Evolutionary conservation across 257 asterid genomes (phyloP).

Genomic region (Fraxinus excelsior): DNA sequence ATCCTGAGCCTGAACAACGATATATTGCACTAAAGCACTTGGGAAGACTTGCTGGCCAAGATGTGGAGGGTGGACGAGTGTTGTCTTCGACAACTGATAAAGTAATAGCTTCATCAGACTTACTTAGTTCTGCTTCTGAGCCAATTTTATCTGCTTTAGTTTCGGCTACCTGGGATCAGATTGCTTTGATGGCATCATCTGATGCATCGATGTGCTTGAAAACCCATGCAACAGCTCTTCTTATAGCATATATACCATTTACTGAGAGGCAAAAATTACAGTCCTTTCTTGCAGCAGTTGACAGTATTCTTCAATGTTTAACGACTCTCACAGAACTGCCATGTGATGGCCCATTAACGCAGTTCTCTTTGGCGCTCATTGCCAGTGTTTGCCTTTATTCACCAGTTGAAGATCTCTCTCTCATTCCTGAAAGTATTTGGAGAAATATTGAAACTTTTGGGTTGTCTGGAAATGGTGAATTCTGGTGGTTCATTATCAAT

Average conservation of each 20-base stretch:
- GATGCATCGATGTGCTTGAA: slow-evolving; percentile 76
- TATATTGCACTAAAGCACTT: slow-evolving; percentile 84
- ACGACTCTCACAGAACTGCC: slow-evolving; percentile 60
- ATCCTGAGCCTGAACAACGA: slow-evolving; percentile 95
- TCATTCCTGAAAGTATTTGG: slow-evolving; percentile 89
- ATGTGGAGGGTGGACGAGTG: slow-evolving; percentile 46
- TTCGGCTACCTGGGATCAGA: slow-evolving; percentile 82
- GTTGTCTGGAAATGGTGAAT: slow-evolving; percentile 58
- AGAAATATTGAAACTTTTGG: slow-evolving; percentile 76
- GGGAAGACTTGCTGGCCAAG: slow-evolving; percentile 70
- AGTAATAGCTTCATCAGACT: slow-evolving; percentile 42
- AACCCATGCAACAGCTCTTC: slow-evolving; percentile 70
- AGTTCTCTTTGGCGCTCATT: slow-evolving; percentile 74
- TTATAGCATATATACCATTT: slow-evolving; percentile 70
- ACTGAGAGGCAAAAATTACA: slow-evolving; percentile 64
- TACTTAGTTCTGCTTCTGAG: slow-evolving; percentile 42
- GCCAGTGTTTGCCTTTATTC: slow-evolving; percentile 81
- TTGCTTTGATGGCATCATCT: slow-evolving; percentile 71
- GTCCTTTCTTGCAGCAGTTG: slow-evolving; percentile 84
- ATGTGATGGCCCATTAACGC: slow-evolving; percentile 69
- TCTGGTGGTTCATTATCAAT: slow-evolving; percentile 22
- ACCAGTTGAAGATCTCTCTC: slow-evolving; percentile 75
- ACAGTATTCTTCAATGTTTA: slow-evolving; percentile 68
- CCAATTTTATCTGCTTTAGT: slow-evolving; percentile 56
- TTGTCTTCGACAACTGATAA: slow-evolving; percentile 38